phyloP scores from a whole-genome alignment of 352 stramenopile genomes.

The Pythium rhizo-oryzae region DNA sequence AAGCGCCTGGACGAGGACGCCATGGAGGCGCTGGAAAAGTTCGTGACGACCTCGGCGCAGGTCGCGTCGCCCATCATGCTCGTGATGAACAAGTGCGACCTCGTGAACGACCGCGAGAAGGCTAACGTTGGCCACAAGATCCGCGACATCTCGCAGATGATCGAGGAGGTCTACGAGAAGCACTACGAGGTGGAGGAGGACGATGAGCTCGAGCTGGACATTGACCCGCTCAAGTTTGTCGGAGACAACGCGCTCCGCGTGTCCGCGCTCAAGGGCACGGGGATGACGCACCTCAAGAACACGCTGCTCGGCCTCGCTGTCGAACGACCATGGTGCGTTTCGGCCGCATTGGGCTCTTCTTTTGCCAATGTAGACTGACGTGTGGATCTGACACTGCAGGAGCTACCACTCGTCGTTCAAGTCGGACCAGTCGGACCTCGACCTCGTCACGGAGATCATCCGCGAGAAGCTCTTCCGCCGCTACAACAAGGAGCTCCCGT shows the following conservation, averaged over 20 bases:
- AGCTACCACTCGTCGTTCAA: conserved; percentile 88
- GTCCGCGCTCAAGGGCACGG: conserved; percentile 72
- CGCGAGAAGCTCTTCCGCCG: conserved; percentile 87
- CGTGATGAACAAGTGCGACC: conserved; percentile 87
- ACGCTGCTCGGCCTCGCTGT: conserved; percentile 70
- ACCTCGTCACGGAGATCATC: conserved; percentile 88
- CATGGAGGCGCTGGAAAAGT: conserved; percentile 78
- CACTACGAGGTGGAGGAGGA: conserved; percentile 59
- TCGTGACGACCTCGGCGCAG: conserved; percentile 77
- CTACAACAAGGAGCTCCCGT: conserved; percentile 88
- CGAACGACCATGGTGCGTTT: conserved; percentile 54
- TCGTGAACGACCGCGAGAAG: conserved; percentile 58
- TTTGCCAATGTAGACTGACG: not conserved
- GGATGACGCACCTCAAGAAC: conserved; percentile 66
- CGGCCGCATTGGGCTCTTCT: not conserved
- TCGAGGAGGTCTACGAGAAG: conserved; percentile 72
- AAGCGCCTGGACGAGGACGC: conserved; percentile 81
- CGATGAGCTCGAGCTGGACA: conserved; percentile 46
- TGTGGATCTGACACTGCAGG: conserved; percentile 22
- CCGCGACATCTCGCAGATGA: conserved; percentile 81
- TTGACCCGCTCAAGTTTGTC: conserved; percentile 68
- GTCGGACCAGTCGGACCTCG: conserved; percentile 81
- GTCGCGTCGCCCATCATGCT: conserved; percentile 81
- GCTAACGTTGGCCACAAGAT: conserved; percentile 66
- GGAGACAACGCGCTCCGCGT: conserved; percentile 78